A percentile compares a stretch with the other conserved stretches of the same genome.
These are phyloP conservation scores for Angomonas deanei DNA, from an alignment of 208 protist species.

Conservation along the genomic window DNA sequence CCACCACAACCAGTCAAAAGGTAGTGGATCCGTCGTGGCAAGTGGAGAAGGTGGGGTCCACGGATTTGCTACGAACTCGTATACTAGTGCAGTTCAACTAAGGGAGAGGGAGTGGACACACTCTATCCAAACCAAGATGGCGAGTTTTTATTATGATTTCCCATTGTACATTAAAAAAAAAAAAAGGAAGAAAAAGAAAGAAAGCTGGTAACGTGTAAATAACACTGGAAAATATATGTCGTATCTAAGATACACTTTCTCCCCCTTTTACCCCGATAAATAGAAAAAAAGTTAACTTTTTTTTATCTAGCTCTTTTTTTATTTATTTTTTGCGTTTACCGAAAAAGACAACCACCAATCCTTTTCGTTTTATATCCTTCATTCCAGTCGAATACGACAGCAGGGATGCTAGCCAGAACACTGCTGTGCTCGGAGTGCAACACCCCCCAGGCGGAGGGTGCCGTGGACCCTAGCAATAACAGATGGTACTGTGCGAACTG, in stretches of 20 bases:
- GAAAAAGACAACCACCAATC: not conserved
- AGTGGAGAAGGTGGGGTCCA: slow-evolving; percentile 46
- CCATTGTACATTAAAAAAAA: slow-evolving; percentile 4
- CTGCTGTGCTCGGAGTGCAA: slow-evolving; percentile 55
- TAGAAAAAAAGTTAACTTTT: slow-evolving; percentile 3
- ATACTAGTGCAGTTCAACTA: slow-evolving; percentile 58
- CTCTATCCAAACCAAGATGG: not conserved
- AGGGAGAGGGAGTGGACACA: not conserved
- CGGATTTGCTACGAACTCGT: slow-evolving; percentile 50
- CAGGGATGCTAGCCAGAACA: slow-evolving; percentile 16
- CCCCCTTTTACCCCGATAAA: not conserved
- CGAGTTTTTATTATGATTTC: not conserved
- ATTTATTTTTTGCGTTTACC: not conserved
- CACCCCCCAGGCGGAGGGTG: slow-evolving; percentile 39
- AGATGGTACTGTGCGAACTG: slow-evolving; percentile 60
- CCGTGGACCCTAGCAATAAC: slow-evolving; percentile 27
- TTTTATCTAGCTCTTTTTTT: slow-evolving; percentile 6
- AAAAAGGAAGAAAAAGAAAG: not conserved
- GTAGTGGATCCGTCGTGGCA: slow-evolving; percentile 14
- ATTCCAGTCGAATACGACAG: not conserved
- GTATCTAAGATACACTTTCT: not conserved
- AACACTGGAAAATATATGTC: not conserved
- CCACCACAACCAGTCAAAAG: slow-evolving; percentile 16
- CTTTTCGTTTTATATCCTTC: not conserved
- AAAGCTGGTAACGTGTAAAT: not conserved